Evolutionary conservation across 208 protist species (phyloP).

Genomic region (Crithidia thermophila): DNA sequence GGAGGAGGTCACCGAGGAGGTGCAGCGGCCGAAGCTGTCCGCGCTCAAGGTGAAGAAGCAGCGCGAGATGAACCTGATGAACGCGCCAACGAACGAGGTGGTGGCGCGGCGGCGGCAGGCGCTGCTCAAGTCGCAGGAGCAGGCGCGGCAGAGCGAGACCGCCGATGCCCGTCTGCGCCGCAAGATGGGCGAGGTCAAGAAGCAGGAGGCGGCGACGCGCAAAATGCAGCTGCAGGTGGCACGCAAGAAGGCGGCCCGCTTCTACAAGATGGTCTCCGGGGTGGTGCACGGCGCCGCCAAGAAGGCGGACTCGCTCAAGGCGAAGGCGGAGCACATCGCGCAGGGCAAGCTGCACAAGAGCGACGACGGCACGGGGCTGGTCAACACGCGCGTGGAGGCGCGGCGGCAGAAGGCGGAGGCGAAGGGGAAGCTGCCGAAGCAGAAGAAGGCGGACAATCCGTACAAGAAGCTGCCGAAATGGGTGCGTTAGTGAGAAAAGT

Average conservation of each 20-base stretch:
- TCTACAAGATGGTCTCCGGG: constrained; percentile 92
- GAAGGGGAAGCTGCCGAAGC: constrained; percentile 53
- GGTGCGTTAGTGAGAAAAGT: constrained; percentile 59
- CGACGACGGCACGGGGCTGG: constrained; percentile 60
- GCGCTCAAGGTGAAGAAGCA: constrained; percentile 91
- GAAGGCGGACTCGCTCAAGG: constrained; percentile 62
- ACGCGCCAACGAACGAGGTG: constrained; percentile 83
- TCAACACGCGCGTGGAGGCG: constrained; percentile 64
- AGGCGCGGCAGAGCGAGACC: constrained; percentile 39
- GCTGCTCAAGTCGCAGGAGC: constrained; percentile 51
- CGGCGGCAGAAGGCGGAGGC: constrained; percentile 46
- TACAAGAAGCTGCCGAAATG: constrained; percentile 91
- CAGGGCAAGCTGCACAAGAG: constrained; percentile 62
- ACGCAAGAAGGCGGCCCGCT: constrained; percentile 88
- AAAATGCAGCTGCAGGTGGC: constrained; percentile 92
- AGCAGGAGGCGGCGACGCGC: constrained; percentile 74
- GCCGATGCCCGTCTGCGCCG: constrained; percentile 61
- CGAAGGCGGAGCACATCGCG: constrained; percentile 80
- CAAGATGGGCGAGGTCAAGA: constrained; percentile 70
- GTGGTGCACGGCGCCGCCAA: constrained; percentile 64
- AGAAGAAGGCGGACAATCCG: constrained; percentile 74
- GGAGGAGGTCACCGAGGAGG: constrained; percentile 84
- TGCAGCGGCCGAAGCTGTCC: constrained; percentile 72
- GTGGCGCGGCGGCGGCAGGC: constrained; percentile 75
- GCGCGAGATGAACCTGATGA: constrained; percentile 89